These are phyloP conservation scores for Blepharisma undulans DNA, from an alignment of 169 alveolate genomes.

Conservation along the genomic window DNA sequence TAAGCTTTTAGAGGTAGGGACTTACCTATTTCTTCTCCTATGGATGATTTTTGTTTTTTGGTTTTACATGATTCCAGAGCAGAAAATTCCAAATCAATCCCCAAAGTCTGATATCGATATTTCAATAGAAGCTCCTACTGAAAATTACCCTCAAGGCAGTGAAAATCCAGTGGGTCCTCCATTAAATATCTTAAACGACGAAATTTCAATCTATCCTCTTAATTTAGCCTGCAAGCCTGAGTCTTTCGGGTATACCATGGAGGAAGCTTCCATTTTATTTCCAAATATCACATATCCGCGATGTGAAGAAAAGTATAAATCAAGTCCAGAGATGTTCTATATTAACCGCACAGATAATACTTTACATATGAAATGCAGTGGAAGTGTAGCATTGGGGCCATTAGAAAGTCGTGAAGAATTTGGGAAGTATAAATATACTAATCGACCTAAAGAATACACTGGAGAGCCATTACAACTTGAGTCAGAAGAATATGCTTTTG, in stretches of 20 bases:
- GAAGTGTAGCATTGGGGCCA: background rate
- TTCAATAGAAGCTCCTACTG: background rate
- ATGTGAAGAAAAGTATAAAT: background rate
- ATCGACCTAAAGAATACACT: background rate
- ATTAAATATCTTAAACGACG: background rate
- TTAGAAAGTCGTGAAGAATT: background rate
- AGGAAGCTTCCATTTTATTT: constrained; percentile 3
- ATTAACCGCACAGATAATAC: background rate
- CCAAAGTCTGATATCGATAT: background rate
- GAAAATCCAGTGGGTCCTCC: background rate
- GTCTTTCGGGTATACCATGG: constrained; percentile 22
- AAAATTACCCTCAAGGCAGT: background rate
- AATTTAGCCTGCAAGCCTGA: constrained; percentile 3
- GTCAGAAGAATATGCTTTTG: constrained; percentile 2
- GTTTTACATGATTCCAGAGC: background rate
- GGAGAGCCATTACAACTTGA: background rate
- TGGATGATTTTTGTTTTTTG: background rate
- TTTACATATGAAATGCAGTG: background rate
- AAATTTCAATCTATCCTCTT: background rate
- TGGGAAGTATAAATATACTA: background rate
- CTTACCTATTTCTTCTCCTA: background rate
- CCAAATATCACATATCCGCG: background rate
- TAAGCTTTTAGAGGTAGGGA: background rate
- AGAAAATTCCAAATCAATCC: background rate
- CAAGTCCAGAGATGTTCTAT: background rate